phyloP scores from a whole-genome alignment of 2,329 filamentous ascomycete species.

The Hymenotorrendiella dingleyae region DNA sequence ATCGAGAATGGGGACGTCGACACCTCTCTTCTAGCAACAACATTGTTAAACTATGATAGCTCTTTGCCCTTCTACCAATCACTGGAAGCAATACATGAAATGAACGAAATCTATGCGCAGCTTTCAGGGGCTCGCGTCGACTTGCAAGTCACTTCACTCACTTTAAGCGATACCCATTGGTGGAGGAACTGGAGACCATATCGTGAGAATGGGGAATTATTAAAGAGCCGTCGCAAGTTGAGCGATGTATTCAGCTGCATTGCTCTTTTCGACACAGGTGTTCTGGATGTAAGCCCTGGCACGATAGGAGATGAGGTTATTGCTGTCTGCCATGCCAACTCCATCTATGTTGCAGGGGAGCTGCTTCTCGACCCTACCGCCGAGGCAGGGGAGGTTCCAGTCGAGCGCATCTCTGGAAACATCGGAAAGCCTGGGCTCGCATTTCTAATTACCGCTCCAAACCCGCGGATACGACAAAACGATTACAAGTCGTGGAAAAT shows the following conservation, averaged over 20 bases:
- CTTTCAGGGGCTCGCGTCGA: no score
- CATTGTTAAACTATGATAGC: no score
- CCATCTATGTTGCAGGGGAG: slow-evolving; percentile 20
- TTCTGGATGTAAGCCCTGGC: slow-evolving; percentile 12
- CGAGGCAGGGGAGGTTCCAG: neutral
- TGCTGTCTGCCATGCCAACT: slow-evolving; percentile 23
- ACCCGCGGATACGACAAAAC: neutral
- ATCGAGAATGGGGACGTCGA: no score
- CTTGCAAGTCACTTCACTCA: no score
- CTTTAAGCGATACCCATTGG: no score
- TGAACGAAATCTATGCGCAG: no score
- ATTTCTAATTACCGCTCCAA: slow-evolving; percentile 7
- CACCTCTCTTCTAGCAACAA: no score
- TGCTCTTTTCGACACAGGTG: slow-evolving; percentile 21
- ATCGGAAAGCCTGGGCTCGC: slow-evolving; percentile 12
- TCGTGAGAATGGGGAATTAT: no score
- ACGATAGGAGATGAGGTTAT: slow-evolving; percentile 14
- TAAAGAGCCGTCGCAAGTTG: no score
- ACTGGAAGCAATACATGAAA: no score
- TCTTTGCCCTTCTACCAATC: no score
- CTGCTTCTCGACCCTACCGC: slow-evolving; percentile 20
- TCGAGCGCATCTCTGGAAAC: slow-evolving; percentile 23
- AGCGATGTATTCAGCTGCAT: slow-evolving; percentile 27
- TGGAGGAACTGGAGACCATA: no score
- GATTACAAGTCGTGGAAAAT: neutral